phyloP scores from a whole-genome alignment of 768 basidiomycete genomes.

The Suillus placidus region DNA sequence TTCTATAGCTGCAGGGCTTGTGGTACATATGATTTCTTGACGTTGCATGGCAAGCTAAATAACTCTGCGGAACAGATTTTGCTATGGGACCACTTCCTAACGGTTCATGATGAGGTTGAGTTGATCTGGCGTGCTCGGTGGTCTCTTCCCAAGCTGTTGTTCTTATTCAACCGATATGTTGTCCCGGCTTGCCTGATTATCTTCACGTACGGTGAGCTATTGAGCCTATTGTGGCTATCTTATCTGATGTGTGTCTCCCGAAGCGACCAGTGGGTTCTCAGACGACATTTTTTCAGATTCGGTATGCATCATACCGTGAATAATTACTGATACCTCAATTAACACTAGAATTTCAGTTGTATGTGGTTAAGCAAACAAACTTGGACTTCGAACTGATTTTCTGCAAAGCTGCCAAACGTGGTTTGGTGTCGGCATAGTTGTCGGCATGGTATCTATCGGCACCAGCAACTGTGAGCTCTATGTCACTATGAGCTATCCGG shows the following conservation, averaged over 20 bases:
- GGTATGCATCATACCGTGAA: conserved; percentile 7
- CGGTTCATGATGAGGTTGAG: conserved; percentile 36
- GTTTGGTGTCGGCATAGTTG: conserved; percentile 20
- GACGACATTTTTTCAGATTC: conserved; percentile 13
- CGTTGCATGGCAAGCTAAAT: background rate
- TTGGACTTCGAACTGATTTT: conserved; percentile 5
- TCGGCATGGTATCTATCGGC: conserved; percentile 40
- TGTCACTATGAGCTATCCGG: background rate
- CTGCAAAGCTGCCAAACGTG: conserved; percentile 29
- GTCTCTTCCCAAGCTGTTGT: conserved; percentile 35
- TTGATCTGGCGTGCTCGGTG: conserved; percentile 34
- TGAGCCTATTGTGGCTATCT: background rate
- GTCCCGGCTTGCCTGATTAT: conserved; percentile 35
- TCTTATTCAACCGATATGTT: conserved; percentile 37
- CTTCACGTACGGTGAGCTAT: conserved; percentile 32
- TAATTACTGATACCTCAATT: background rate
- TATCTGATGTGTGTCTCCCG: background rate
- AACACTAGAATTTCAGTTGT: conserved; percentile 2
- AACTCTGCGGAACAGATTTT: conserved; percentile 27
- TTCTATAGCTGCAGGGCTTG: conserved; percentile 25
- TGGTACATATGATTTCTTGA: conserved; percentile 18
- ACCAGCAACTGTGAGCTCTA: conserved; percentile 38
- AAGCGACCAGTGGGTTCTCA: conserved; percentile 28
- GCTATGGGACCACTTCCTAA: conserved; percentile 39
- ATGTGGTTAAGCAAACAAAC: background rate